phyloP scores from a whole-genome alignment of 495 filamentous ascomycete genomes.

The Hypoxylon fragiforme region DNA sequence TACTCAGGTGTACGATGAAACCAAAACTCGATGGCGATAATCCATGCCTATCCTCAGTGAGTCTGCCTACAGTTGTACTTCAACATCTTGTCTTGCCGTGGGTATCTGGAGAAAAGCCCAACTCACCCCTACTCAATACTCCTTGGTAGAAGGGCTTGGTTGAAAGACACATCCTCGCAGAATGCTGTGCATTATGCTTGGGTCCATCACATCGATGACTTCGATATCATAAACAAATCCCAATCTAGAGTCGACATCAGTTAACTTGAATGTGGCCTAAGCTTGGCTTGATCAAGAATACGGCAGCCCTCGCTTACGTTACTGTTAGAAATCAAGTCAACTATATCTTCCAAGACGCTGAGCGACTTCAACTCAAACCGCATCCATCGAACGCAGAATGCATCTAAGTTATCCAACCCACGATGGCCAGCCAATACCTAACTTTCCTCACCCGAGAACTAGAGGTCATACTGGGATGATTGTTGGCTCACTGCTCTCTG shows the following conservation, averaged over 20 bases:
- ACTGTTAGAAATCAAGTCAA: too few relatives aligned
- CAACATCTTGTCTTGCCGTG: constrained; percentile 5
- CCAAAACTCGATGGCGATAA: constrained; percentile 11
- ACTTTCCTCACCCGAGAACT: constrained; percentile 56
- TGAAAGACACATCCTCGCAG: not conserved
- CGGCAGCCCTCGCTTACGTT: too few relatives aligned
- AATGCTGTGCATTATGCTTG: not conserved
- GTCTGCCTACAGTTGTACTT: too few relatives aligned
- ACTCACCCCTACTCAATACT: not conserved
- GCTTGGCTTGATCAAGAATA: too few relatives aligned
- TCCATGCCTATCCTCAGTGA: constrained; percentile 7
- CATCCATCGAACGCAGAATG: constrained; percentile 37
- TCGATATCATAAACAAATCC: not conserved
- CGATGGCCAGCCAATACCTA: constrained; percentile 57
- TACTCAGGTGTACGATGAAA: constrained; percentile 4
- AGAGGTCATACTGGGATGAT: constrained; percentile 51
- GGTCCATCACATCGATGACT: not conserved
- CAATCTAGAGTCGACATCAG: not conserved
- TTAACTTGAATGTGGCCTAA: not conserved
- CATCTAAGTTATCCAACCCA: constrained; percentile 52
- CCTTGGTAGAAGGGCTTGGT: not conserved
- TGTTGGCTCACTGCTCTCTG: constrained; percentile 46
- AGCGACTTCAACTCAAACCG: not conserved
- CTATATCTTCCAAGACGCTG: not conserved
- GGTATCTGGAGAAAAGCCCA: constrained; percentile 1